Evolutionary conservation across 2,329 filamentous ascomycete species (phyloP).

Genomic region (Colletotrichum sidae): DNA sequence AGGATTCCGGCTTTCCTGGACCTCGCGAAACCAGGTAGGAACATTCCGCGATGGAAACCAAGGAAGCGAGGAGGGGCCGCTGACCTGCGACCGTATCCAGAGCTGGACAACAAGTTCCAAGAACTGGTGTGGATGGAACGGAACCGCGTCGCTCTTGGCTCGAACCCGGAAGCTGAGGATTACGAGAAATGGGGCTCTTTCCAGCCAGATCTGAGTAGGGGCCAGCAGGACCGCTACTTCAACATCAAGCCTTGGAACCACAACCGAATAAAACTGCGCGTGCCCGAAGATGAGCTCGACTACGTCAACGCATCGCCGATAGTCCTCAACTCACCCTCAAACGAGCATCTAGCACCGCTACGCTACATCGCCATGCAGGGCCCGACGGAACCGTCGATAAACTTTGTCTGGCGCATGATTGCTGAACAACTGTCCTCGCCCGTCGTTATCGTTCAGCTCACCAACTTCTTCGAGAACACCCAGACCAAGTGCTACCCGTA

Average conservation of each 20-base stretch:
- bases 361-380: constrained; percentile 95
- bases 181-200: constrained; percentile 49
- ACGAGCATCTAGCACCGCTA: constrained; percentile 53
- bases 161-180: constrained; percentile 48
- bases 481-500: constrained; percentile 91
- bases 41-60: constrained; percentile 11
- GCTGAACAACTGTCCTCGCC: constrained; percentile 79
- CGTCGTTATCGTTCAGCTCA: constrained; percentile 94
- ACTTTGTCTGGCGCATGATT: constrained; percentile 96
- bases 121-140: constrained; percentile 67
- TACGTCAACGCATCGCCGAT: constrained; percentile 89
- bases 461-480: constrained; percentile 82
- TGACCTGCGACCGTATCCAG: constrained; percentile 24
- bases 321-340: constrained; percentile 59
- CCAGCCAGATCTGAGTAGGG: constrained; percentile 47
- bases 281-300: constrained; percentile 78
- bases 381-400: constrained; percentile 79
- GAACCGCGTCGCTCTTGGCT: constrained; percentile 55
- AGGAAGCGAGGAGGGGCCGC: constrained; percentile 22
- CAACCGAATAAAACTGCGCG: constrained; percentile 84
- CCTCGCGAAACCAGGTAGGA: constrained; percentile 51
- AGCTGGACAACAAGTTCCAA: constrained; percentile 55
- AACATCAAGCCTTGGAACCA: constrained; percentile 93
- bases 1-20: constrained; percentile 54
- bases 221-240: constrained; percentile 79